Evolutionary conservation across 202 grass and related monocot genomes (phyloP).

Genomic region (Miscanthus sacchariflorus): DNA sequence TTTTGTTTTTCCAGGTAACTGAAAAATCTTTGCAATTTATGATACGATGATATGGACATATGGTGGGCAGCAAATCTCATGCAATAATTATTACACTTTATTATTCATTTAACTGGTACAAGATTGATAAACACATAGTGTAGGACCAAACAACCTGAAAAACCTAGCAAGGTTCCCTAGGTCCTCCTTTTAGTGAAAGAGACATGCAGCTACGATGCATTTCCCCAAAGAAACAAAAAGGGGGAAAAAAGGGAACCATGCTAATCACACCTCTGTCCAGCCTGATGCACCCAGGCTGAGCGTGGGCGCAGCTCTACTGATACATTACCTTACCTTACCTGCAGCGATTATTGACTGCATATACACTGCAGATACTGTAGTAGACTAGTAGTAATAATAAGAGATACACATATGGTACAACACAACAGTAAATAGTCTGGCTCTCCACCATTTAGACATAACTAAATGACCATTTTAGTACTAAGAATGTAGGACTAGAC

Average conservation of each 20-base stretch:
- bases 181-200: conserved; percentile 42
- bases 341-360: not conserved
- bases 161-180: conserved; percentile 28
- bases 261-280: conserved; percentile 32
- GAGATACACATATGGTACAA: not conserved
- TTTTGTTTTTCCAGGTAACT: not conserved
- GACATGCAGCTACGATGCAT: conserved; percentile 22
- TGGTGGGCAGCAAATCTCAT: not conserved
- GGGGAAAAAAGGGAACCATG: conserved; percentile 21
- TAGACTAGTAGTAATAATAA: not conserved
- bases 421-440: not conserved
- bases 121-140: conserved; percentile 13
- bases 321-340: conserved; percentile 29
- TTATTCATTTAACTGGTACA: not conserved
- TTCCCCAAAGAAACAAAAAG: conserved; percentile 32
- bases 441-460: conserved; percentile 27
- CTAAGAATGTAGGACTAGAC: not conserved
- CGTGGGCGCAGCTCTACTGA: not conserved
- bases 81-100: not conserved
- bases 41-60: not conserved
- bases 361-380: not conserved
- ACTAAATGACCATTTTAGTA: not conserved
- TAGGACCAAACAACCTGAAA: conserved; percentile 32
- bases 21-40: not conserved
- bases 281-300: not conserved